phyloP scores from a whole-genome alignment of 176 grass and related monocot species.

The Elaeis guineensis region DNA sequence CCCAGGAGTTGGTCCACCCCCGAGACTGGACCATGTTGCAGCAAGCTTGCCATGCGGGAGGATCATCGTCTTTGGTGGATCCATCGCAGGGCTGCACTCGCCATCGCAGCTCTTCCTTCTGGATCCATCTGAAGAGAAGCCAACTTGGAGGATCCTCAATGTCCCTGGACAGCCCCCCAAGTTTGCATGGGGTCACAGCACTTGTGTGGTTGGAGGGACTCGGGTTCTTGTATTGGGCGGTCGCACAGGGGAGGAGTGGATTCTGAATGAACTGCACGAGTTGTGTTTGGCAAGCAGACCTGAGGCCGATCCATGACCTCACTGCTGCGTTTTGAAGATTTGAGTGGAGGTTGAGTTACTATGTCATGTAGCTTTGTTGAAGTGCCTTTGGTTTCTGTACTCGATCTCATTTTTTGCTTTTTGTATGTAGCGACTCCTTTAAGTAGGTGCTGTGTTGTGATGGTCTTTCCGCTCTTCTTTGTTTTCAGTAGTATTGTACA shows the following conservation, averaged over 20 bases:
- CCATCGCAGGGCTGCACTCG: slow-evolving; percentile 69
- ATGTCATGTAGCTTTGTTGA: too few relatives aligned
- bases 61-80: slow-evolving; percentile 89
- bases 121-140: slow-evolving; percentile 70
- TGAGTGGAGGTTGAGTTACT: too few relatives aligned
- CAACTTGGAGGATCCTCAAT: slow-evolving; percentile 66
- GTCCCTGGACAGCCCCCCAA: slow-evolving; percentile 72
- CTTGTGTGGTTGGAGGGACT: slow-evolving; percentile 86
- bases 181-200: slow-evolving; percentile 96
- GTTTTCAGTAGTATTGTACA: too few relatives aligned
- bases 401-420: too few relatives aligned
- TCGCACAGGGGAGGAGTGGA: slow-evolving; percentile 88
- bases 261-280: slow-evolving; percentile 95
- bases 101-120: slow-evolving; percentile 66
- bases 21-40: slow-evolving; percentile 79
- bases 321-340: too few relatives aligned
- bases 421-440: too few relatives aligned
- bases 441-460: too few relatives aligned
- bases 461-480: too few relatives aligned
- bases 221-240: slow-evolving; percentile 75
- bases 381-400: too few relatives aligned
- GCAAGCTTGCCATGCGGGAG: slow-evolving; percentile 76
- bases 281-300: slow-evolving; percentile 75
- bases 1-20: slow-evolving; percentile 41
- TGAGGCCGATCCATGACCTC: slow-evolving; percentile 31